phyloP scores from a whole-genome alignment of 495 filamentous ascomycete species.

The Pseudomonodictys pantanalensis region DNA sequence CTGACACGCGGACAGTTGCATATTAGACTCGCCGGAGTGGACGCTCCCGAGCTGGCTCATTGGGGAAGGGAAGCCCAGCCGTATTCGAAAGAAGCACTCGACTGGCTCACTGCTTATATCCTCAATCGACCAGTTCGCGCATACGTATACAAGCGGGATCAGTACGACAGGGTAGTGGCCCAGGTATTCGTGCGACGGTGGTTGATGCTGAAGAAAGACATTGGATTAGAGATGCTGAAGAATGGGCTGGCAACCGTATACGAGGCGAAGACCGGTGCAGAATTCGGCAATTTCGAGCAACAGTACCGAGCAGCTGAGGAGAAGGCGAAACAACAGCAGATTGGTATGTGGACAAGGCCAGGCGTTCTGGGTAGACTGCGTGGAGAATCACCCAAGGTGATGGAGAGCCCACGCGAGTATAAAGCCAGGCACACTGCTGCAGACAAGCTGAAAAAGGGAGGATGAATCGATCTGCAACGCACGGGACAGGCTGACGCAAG shows the following conservation, averaged over 20 bases:
- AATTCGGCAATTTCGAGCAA: constrained; percentile 71
- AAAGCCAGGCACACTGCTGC: constrained; percentile 65
- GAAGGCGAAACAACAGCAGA: constrained; percentile 62
- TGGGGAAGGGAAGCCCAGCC: constrained; percentile 88
- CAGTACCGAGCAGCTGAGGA: constrained; percentile 70
- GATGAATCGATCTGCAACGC: no score
- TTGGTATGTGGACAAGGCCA: constrained; percentile 69
- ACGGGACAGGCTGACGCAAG: no score
- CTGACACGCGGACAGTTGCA: constrained; percentile 53
- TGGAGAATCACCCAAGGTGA: constrained; percentile 42
- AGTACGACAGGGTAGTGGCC: constrained; percentile 87
- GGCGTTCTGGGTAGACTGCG: constrained; percentile 28
- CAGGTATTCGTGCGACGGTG: constrained; percentile 69
- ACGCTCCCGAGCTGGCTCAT: constrained; percentile 89
- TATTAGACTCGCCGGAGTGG: constrained; percentile 83
- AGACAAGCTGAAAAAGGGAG: constrained; percentile 44
- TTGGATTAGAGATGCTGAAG: constrained; percentile 85
- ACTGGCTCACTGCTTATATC: constrained; percentile 74
- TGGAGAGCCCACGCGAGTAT: constrained; percentile 82
- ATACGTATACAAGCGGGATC: constrained; percentile 77
- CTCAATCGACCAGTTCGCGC: constrained; percentile 70
- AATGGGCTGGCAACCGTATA: constrained; percentile 83
- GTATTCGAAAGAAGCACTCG: constrained; percentile 70
- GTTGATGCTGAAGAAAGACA: constrained; percentile 67
- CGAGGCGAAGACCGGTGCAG: constrained; percentile 81